Percentiles rank a stretch among this genome's conserved stretches.
Conservation (phyloP, 768 basidiomycete genomes). For the Sarcomyxa edulis region DNA sequence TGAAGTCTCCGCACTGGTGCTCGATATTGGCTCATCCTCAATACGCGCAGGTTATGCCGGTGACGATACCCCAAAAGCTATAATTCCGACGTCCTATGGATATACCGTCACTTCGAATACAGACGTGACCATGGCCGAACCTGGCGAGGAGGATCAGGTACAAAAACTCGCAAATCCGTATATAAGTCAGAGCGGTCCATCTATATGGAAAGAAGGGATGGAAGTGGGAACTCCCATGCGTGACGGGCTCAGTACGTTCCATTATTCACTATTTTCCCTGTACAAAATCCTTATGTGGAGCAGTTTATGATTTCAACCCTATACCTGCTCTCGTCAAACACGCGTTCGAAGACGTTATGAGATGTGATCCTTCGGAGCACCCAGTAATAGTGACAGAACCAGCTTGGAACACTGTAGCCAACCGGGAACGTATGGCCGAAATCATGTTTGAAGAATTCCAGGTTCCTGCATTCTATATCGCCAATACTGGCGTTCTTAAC, state of each 20-base stretch:
- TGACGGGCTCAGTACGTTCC: slow-evolving; percentile 75
- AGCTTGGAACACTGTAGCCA: slow-evolving; percentile 92
- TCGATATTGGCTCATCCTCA: slow-evolving; percentile 90
- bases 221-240: slow-evolving; percentile 77
- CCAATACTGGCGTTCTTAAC: slow-evolving; percentile 90
- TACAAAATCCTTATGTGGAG: slow-evolving; percentile 2
- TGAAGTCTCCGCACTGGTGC: slow-evolving; percentile 93
- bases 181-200: slow-evolving; percentile 84
- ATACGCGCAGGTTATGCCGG: slow-evolving; percentile 96
- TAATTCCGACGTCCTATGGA: slow-evolving; percentile 88
- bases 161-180: slow-evolving; percentile 53
- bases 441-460: slow-evolving; percentile 97
- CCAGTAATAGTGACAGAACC: slow-evolving; percentile 93
- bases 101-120: slow-evolving; percentile 44
- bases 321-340: slow-evolving; percentile 68
- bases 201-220: slow-evolving; percentile 88
- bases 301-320: slow-evolving; percentile 75
- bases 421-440: slow-evolving; percentile 92
- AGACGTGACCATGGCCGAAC: slow-evolving; percentile 52
- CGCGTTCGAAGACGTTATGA: slow-evolving; percentile 73
- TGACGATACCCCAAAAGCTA: slow-evolving; percentile 90
- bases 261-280: neutral
- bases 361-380: slow-evolving; percentile 75
- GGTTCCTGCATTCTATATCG: slow-evolving; percentile 94
- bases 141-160: slow-evolving; percentile 28